A percentile compares a stretch with the other conserved stretches of the same genome.
These are phyloP conservation scores for Penicillium sp. DNA, from an alignment of 2,329 filamentous ascomycete species.

Conservation along the genomic window DNA sequence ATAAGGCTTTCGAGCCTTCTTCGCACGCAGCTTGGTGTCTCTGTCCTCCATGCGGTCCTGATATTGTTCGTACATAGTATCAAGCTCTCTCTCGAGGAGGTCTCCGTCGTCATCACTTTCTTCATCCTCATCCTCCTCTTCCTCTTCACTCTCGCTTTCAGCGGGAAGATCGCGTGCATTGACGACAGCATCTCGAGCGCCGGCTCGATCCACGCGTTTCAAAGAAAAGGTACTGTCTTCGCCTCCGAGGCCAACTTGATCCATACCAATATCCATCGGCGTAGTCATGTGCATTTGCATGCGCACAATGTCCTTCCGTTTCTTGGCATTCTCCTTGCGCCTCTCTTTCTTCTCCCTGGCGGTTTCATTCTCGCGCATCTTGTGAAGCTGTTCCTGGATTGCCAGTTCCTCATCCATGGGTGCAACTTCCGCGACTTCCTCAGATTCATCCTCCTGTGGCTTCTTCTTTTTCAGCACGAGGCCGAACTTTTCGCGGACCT, in stretches of 20 bases:
- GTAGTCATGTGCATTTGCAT: conserved; percentile 98
- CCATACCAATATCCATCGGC: conserved; percentile 93
- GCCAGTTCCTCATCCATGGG: conserved; percentile 93
- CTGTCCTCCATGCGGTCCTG: conserved; percentile 76
- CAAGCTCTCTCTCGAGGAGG: conserved; percentile 79
- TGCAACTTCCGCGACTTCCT: conserved; percentile 81
- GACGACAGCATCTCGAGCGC: conserved; percentile 69
- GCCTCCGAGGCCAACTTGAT: conserved; percentile 77
- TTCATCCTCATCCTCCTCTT: conserved; percentile 49
- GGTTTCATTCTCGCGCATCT: conserved; percentile 77
- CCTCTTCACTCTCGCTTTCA: conserved; percentile 64
- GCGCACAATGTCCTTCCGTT: conserved; percentile 90
- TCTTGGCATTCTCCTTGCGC: conserved; percentile 87
- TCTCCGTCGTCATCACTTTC: conserved; percentile 78
- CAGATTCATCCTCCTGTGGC: conserved; percentile 56
- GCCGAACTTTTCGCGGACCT: conserved; percentile 87
- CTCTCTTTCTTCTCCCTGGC: conserved; percentile 80
- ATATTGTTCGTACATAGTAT: conserved; percentile 84
- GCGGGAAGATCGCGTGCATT: conserved; percentile 76
- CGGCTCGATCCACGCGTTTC: conserved; percentile 77
- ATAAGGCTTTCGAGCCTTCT: conserved; percentile 80
- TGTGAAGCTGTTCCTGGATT: conserved; percentile 85
- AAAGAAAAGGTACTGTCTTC: conserved; percentile 86
- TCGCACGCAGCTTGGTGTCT: conserved; percentile 88
- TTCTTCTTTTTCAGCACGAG: conserved; percentile 73